Evolutionary conservation across 768 basidiomycete genomes (phyloP).

Genomic region (Agaricus blazei): DNA sequence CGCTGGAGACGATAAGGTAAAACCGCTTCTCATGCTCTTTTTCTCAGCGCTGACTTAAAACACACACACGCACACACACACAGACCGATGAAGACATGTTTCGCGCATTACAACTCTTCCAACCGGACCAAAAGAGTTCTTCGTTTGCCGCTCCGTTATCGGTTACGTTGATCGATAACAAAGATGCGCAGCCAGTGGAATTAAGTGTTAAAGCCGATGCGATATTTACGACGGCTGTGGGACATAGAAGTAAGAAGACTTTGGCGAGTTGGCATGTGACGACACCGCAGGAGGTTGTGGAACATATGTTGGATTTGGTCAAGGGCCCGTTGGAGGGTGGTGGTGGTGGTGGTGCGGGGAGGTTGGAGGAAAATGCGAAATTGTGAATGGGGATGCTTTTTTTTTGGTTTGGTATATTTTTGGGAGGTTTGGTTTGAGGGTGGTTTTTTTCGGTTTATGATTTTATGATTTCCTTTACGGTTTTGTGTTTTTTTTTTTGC

Average conservation of each 20-base stretch:
- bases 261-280: conserved; percentile 92
- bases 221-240: conserved; percentile 92
- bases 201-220: conserved; percentile 62
- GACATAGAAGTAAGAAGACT: conserved; percentile 84
- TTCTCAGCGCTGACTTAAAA: neutral
- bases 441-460: neutral
- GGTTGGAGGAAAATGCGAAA: neutral
- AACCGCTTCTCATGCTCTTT: conserved; percentile 3
- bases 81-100: conserved; percentile 99
- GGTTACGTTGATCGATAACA: conserved; percentile 46
- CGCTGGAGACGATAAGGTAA: conserved; percentile 95
- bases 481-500: neutral
- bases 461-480: neutral
- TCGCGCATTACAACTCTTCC: conserved; percentile 74
- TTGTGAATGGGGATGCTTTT: neutral
- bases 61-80: too few species aligned
- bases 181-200: conserved; percentile 42
- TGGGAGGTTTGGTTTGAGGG: neutral
- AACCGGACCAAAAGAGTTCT: conserved; percentile 34
- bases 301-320: conserved; percentile 66
- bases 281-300: conserved; percentile 81
- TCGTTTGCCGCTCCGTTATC: conserved; percentile 56
- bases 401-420: neutral
- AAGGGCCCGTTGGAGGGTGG: conserved; percentile 16
- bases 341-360: too few species aligned